Evolutionary conservation across 805 yeast species (phyloP).

Genomic region (Saturnispora hagleri): DNA sequence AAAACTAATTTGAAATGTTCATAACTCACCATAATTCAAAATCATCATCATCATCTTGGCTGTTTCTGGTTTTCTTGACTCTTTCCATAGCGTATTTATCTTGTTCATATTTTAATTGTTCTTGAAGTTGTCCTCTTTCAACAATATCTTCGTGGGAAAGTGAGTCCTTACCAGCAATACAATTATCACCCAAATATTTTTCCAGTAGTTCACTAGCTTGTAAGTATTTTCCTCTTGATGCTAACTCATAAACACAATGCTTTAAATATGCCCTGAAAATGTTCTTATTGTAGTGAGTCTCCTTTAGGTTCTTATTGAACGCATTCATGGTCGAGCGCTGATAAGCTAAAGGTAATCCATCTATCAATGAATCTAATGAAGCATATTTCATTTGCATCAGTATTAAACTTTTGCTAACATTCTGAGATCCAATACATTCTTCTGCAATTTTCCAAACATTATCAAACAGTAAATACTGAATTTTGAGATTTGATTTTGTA

Average conservation of each 20-base stretch:
- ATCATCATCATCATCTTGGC: slow-evolving; percentile 22
- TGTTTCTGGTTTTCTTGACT: slow-evolving; percentile 12
- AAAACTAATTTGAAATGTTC: not conserved
- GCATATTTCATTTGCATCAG: slow-evolving; percentile 17
- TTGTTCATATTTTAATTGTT: slow-evolving; percentile 16
- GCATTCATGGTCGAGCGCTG: slow-evolving; percentile 3
- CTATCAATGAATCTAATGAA: slow-evolving; percentile 18
- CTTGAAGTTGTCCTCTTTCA: slow-evolving; percentile 5
- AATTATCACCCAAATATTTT: slow-evolving; percentile 18
- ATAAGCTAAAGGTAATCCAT: slow-evolving; percentile 18
- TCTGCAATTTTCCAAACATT: slow-evolving; percentile 18
- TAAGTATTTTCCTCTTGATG: slow-evolving; percentile 16
- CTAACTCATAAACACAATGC: slow-evolving; percentile 17
- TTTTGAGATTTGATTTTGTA: slow-evolving; percentile 5
- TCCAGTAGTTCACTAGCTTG: slow-evolving; percentile 24
- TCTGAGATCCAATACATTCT: slow-evolving; percentile 4
- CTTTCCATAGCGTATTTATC: slow-evolving; percentile 13
- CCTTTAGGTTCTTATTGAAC: slow-evolving; percentile 10
- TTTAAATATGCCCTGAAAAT: slow-evolving; percentile 18
- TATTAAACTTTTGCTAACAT: slow-evolving; percentile 18
- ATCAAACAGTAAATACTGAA: slow-evolving; percentile 19
- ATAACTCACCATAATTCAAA: slow-evolving; percentile 20
- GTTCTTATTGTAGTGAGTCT: slow-evolving; percentile 15
- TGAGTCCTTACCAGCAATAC: slow-evolving; percentile 16
- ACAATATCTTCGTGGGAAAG: not conserved